Evolutionary conservation across 2,329 filamentous ascomycete species (phyloP).

Genomic region (Emmonsiellopsis sp.): DNA sequence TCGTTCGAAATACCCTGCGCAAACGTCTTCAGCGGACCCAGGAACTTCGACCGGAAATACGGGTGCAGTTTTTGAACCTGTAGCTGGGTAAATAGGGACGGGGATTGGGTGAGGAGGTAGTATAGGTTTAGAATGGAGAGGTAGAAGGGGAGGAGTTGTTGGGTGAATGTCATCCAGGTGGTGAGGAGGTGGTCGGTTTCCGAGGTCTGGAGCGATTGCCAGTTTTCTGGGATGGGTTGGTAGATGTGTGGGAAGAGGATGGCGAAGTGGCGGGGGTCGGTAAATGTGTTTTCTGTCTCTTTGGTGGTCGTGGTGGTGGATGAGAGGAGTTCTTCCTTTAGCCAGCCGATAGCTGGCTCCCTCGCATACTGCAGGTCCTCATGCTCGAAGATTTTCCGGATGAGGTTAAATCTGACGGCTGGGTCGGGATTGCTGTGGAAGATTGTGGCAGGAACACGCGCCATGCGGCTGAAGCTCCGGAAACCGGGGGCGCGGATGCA

Average conservation of each 20-base stretch:
- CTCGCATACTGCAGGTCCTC: conserved; percentile 46
- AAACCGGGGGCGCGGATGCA: conserved; percentile 21
- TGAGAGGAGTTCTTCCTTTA: conserved; percentile 50
- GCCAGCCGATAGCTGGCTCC: conserved; percentile 49
- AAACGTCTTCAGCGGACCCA: conserved; percentile 21
- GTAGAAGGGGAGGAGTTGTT: conserved; percentile 38
- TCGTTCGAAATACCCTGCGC: conserved; percentile 5
- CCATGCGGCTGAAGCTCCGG: conserved; percentile 27
- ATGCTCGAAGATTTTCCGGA: conserved; percentile 46
- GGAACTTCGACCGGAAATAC: conserved; percentile 24
- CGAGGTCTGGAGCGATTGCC: conserved; percentile 11
- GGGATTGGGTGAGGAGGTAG: conserved; percentile 45
- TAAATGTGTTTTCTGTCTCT: conserved; percentile 20
- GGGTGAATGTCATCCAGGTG: conserved; percentile 39
- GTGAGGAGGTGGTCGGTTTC: conserved; percentile 13
- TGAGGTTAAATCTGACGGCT: conserved; percentile 42
- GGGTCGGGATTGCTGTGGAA: conserved; percentile 47
- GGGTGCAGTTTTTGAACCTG: conserved; percentile 31
- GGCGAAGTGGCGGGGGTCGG: conserved; percentile 27
- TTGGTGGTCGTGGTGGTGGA: conserved; percentile 19
- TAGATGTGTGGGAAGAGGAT: conserved; percentile 43
- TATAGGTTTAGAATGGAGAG: conserved; percentile 51
- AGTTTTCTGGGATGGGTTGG: conserved; percentile 29
- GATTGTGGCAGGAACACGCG: conserved; percentile 24
- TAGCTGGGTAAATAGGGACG: conserved; percentile 37